Percentiles rank a stretch among this genome's conserved stretches.
Conservation (phyloP, 192 early-diverging fungal genomes). For the Jimgerdemannia flammicorona region DNA sequence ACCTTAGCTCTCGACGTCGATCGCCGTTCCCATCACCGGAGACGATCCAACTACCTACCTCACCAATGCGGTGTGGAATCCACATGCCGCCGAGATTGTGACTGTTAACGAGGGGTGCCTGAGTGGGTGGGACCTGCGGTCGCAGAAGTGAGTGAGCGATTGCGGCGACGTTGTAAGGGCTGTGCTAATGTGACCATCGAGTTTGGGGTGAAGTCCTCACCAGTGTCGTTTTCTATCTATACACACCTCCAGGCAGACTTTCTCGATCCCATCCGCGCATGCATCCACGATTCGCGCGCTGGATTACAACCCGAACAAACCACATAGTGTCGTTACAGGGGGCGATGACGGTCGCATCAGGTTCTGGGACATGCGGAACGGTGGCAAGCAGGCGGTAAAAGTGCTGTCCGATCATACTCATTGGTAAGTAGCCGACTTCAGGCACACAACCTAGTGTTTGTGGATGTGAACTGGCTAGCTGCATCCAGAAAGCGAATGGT, state of each 20-base stretch:
- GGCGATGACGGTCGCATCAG: constrained; percentile 87
- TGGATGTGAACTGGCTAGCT: no score
- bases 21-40: constrained; percentile 15
- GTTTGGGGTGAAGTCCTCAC: constrained; percentile 6
- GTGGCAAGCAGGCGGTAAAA: constrained; percentile 44
- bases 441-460: no score
- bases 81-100: constrained; percentile 55
- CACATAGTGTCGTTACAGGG: constrained; percentile 76
- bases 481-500: no score
- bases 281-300: constrained; percentile 63
- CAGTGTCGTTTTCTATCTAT: not conserved
- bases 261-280: constrained; percentile 64
- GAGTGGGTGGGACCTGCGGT: constrained; percentile 68
- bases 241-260: constrained; percentile 25
- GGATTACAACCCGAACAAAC: constrained; percentile 88
- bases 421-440: constrained; percentile 50
- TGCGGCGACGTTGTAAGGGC: not conserved
- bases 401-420: constrained; percentile 78
- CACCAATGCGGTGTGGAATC: constrained; percentile 57
- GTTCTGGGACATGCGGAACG: constrained; percentile 82
- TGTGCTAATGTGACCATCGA: constrained; percentile 9
- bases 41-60: not conserved
- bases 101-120: constrained; percentile 58
- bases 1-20: constrained; percentile 29
- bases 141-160: constrained; percentile 14